phyloP scores from a whole-genome alignment of 2,329 filamentous ascomycete species.

The Beauveria asiatica region DNA sequence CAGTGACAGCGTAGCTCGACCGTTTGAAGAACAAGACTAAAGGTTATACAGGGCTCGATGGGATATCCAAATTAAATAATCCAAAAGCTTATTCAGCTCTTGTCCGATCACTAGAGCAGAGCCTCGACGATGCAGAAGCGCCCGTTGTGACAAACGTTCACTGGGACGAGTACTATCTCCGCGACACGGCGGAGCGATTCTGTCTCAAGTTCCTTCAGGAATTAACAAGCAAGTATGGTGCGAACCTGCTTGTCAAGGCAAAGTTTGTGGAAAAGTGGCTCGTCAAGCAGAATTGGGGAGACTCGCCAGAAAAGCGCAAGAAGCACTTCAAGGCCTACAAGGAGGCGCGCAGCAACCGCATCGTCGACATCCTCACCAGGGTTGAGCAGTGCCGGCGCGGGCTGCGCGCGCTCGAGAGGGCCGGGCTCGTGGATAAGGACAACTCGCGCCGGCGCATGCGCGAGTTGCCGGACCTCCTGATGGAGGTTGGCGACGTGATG shows the following conservation, averaged over 20 bases:
- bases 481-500: conserved; percentile 25
- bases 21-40: background rate
- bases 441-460: conserved; percentile 20
- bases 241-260: conserved; percentile 50
- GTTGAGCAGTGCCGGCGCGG: conserved; percentile 43
- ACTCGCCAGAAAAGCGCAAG: conserved; percentile 40
- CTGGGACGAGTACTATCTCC: conserved; percentile 55
- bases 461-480: conserved; percentile 24
- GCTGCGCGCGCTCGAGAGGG: conserved; percentile 41
- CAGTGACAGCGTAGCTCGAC: conserved; percentile 5
- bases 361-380: conserved; percentile 42
- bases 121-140: conserved; percentile 40
- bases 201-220: conserved; percentile 50
- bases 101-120: conserved; percentile 51
- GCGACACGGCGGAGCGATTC: conserved; percentile 52
- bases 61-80: conserved; percentile 40
- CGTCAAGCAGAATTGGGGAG: conserved; percentile 62
- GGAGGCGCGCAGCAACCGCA: conserved; percentile 40
- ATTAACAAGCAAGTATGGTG: conserved; percentile 51
- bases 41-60: conserved; percentile 23
- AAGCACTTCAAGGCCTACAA: conserved; percentile 46
- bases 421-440: conserved; percentile 35
- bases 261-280: conserved; percentile 66
- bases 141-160: conserved; percentile 44
- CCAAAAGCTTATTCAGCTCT: conserved; percentile 46